Evolutionary conservation across 1,284 basidiomycete species (phyloP), one percentile per base, ranked within the genome.

Genomic region (Ganoderma leucocontextum): DNA sequence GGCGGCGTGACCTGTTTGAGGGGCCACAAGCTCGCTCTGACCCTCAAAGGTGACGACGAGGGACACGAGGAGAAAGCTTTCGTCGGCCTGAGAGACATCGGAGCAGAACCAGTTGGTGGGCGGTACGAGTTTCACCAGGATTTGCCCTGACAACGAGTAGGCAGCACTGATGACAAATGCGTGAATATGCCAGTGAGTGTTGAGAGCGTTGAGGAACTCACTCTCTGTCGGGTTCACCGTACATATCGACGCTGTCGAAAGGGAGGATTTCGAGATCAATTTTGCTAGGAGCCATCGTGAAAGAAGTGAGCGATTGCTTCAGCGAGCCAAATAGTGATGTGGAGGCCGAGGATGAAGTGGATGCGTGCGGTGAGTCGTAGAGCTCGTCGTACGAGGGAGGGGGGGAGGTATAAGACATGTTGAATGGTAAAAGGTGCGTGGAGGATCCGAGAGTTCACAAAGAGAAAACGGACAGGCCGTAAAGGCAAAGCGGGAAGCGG

Each of bases 141-240:
- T 82, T 78, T 93, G 85, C 9, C 93, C 93, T 17, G 92, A 91
- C 64, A 95, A 83, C 15, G 93, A 93, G 78, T 93, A 95, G 1
- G 89, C 88, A 65, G 89, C 87, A 70, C 93, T 62, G 61, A 4
- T 33, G 9, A 17, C 66, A 36, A 36, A 49, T 41, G 62, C 58
- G 62, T 68, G 66, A 67, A 67, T 59, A 67, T 53, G 8, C 64
- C 53, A 29, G 60, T 66, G 39, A 29, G 64, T 35, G 35, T 61
- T 25, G 6, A 36, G 0, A 44, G 25, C 52, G 60, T 36, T 17
- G 57, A 41, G 38, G 69, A 61, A 67, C 91, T 84, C 77, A 94
- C 93, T 81, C 84, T 66, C 82, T 73, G 78, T 92, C 88, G n/a
- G 88, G 85, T 22, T 86, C 82, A 65, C 91, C 92, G 75, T 88